Conservation (phyloP, 139 green algal species). For the Chlamydomonas sp. region DNA sequence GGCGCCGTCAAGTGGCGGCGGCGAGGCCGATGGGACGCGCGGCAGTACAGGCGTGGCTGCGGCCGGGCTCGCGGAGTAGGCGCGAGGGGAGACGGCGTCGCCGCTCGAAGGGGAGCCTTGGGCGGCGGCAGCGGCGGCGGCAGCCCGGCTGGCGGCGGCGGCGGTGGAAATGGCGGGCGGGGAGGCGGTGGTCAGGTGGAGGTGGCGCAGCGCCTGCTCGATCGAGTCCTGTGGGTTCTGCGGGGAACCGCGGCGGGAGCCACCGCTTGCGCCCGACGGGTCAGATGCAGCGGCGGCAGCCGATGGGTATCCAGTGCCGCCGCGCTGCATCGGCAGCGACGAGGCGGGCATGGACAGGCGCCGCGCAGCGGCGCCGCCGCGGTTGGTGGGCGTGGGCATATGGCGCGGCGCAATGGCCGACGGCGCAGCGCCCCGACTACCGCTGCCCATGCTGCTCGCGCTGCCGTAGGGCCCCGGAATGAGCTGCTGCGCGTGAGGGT, state of each 20-base stretch:
- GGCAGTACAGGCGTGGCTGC: too few relatives aligned
- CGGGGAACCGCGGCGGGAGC: not conserved
- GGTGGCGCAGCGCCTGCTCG: too few relatives aligned
- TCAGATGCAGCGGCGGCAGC: not conserved
- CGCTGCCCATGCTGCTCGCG: not conserved
- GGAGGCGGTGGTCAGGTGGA: too few relatives aligned
- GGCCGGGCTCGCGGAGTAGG: too few relatives aligned
- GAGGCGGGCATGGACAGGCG: conserved; percentile 10
- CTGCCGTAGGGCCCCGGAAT: not conserved
- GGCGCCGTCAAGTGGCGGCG: not conserved
- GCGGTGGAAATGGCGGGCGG: too few relatives aligned
- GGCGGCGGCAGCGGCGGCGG: too few relatives aligned
- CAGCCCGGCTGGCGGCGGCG: too few relatives aligned
- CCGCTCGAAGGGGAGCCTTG: too few relatives aligned
- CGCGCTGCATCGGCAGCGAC: too few relatives aligned
- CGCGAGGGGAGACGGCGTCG: too few relatives aligned
- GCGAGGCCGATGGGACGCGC: too few relatives aligned
- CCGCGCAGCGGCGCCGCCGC: not conserved
- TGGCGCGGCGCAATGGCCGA: not conserved
- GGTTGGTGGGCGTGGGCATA: conserved; percentile 35
- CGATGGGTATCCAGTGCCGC: not conserved
- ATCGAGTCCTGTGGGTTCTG: not conserved
- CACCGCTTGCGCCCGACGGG: not conserved
- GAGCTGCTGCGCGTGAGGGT: too few relatives aligned
- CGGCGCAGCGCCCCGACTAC: not conserved